Conservation (phyloP, 768 basidiomycete genomes). For the Lactarius deliciosus region DNA sequence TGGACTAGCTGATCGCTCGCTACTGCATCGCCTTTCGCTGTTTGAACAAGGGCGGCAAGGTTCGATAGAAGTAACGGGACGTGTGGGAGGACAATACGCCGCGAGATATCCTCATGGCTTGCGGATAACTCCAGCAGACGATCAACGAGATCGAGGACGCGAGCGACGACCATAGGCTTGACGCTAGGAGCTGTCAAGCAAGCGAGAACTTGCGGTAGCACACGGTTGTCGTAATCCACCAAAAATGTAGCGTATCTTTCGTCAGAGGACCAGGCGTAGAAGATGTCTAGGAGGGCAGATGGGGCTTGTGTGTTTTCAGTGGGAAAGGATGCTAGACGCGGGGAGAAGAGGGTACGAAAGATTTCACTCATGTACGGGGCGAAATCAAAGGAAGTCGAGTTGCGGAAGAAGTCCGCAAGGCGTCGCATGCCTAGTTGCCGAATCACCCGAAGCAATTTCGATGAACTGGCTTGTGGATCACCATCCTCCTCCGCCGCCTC, state of each 20-base stretch:
- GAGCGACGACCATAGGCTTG: constrained; percentile 78
- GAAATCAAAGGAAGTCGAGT: constrained; percentile 73
- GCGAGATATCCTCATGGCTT: constrained; percentile 49
- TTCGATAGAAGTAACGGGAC: constrained; percentile 69
- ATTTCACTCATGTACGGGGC: constrained; percentile 61
- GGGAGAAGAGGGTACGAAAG: constrained; percentile 74
- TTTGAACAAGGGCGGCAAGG: constrained; percentile 66
- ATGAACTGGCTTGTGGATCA: constrained; percentile 18
- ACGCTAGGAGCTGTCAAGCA: constrained; percentile 82
- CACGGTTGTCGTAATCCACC: constrained; percentile 62
- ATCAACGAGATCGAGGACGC: constrained; percentile 85
- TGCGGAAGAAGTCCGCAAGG: constrained; percentile 83
- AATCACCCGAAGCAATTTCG: constrained; percentile 49
- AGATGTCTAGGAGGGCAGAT: constrained; percentile 83
- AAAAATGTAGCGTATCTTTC: constrained; percentile 60
- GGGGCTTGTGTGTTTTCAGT: constrained; percentile 91
- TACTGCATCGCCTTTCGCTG: constrained; percentile 49
- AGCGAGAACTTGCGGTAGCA: constrained; percentile 76
- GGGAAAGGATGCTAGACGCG: constrained; percentile 72
- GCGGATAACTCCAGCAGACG: constrained; percentile 57
- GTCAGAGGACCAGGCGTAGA: constrained; percentile 70
- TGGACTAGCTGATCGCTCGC: constrained; percentile 68
- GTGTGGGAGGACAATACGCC: constrained; percentile 63
- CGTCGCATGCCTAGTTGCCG: constrained; percentile 86
- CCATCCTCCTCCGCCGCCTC: constrained; percentile 41